These are phyloP conservation scores for Pythium monospermum DNA, from an alignment of 352 stramenopile species.

Conservation along the genomic window DNA sequence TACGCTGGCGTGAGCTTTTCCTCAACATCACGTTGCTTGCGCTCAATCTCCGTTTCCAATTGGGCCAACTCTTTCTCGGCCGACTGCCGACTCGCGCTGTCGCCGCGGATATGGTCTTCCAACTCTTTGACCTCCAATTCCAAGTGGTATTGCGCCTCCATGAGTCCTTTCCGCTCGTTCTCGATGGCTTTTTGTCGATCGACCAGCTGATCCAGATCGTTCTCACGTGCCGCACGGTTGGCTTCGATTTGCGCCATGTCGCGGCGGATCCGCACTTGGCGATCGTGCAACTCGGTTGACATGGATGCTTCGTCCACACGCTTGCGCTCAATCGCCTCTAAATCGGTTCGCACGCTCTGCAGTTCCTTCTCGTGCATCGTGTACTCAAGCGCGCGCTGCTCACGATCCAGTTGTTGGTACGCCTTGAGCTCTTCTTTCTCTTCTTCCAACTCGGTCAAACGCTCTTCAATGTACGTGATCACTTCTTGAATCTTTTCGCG, in stretches of 20 bases:
- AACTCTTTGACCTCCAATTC: conserved; percentile 81
- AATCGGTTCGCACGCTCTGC: conserved; percentile 45
- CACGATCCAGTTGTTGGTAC: conserved; percentile 94
- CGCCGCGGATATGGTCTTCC: conserved; percentile 44
- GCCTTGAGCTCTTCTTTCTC: conserved; percentile 97
- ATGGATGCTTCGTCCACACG: conserved; percentile 42
- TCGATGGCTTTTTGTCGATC: conserved; percentile 53
- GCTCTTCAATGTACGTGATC: conserved; percentile 93
- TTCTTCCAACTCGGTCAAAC: conserved; percentile 93
- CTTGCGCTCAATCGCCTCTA: conserved; percentile 70
- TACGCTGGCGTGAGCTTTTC: conserved; percentile 52
- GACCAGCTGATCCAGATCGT: conserved; percentile 46
- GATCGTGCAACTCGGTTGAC: conserved; percentile 63
- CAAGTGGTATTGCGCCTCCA: conserved; percentile 71
- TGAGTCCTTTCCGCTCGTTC: conserved; percentile 69
- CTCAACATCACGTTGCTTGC: conserved; percentile 43
- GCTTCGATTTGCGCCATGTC: conserved; percentile 55
- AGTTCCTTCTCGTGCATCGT: conserved; percentile 92
- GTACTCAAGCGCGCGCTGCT: conserved; percentile 96
- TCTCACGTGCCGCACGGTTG: conserved; percentile 32
- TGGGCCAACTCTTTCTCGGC: conserved; percentile 47
- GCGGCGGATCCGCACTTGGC: conserved; percentile 46
- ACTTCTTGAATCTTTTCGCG: conserved; percentile 96
- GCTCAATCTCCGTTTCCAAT: conserved; percentile 52
- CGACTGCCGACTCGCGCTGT: conserved; percentile 36